Conservation (phyloP, 2,329 filamentous ascomycete species). For the Penicillium crustosum region DNA sequence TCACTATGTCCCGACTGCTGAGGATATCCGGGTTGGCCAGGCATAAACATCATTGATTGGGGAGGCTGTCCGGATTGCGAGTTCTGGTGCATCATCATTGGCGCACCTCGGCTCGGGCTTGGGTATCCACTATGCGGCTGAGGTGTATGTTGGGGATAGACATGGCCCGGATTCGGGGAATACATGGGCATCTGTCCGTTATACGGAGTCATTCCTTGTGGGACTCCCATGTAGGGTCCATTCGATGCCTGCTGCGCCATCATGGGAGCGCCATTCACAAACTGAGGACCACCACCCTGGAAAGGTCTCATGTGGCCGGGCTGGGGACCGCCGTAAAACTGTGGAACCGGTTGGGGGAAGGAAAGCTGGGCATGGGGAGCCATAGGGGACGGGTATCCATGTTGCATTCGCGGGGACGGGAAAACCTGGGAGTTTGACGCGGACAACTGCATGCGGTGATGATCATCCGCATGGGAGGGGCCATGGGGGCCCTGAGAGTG, state of each 20-base stretch:
- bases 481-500: constrained; percentile 72
- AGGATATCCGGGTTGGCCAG: constrained; percentile 71
- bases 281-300: constrained; percentile 70
- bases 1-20: constrained; percentile 74
- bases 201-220: constrained; percentile 67
- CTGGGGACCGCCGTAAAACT: constrained; percentile 68
- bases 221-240: constrained; percentile 68
- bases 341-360: constrained; percentile 70
- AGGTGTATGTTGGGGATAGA: constrained; percentile 57
- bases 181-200: constrained; percentile 80
- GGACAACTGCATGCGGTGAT: constrained; percentile 83
- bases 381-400: constrained; percentile 67
- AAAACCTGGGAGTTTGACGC: constrained; percentile 81
- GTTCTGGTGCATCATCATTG: constrained; percentile 92
- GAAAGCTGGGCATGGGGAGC: constrained; percentile 68
- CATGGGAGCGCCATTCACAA: constrained; percentile 70
- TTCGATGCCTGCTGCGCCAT: constrained; percentile 75
- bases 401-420: constrained; percentile 76
- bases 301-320: constrained; percentile 71
- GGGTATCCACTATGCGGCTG: constrained; percentile 72
- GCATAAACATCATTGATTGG: constrained; percentile 71
- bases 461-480: constrained; percentile 71
- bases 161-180: constrained; percentile 70
- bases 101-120: constrained; percentile 81
- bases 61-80: constrained; percentile 83